phyloP scores from a whole-genome alignment of 2,329 filamentous ascomycete genomes.

The Cladosporium sp. region DNA sequence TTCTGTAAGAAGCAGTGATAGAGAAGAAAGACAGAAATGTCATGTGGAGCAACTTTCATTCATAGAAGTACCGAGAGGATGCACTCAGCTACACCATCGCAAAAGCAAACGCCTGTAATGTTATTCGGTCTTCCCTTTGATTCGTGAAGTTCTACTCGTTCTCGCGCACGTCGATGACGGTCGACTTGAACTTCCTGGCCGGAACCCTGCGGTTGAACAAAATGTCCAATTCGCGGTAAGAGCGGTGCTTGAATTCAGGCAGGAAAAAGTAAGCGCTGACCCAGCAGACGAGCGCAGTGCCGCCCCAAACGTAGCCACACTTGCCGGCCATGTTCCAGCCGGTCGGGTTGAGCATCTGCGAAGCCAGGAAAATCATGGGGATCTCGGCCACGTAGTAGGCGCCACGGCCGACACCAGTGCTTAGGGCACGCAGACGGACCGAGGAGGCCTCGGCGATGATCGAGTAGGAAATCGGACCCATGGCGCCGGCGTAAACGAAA shows the following conservation, averaged over 20 bases:
- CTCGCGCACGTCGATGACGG: constrained; percentile 34
- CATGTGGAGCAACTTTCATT: too few relatives aligned
- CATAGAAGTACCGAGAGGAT: too few relatives aligned
- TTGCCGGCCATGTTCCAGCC: constrained; percentile 86
- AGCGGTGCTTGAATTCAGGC: constrained; percentile 72
- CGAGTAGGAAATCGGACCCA: constrained; percentile 85
- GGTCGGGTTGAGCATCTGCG: constrained; percentile 85
- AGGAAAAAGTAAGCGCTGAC: constrained; percentile 78
- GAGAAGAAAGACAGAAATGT: too few relatives aligned
- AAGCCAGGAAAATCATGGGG: constrained; percentile 71
- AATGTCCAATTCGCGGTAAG: constrained; percentile 79
- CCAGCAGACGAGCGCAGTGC: constrained; percentile 72
- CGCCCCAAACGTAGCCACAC: constrained; percentile 82
- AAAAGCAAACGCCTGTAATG: too few relatives aligned
- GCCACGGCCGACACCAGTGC: constrained; percentile 76
- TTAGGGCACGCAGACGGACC: constrained; percentile 80
- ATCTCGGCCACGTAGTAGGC: constrained; percentile 74
- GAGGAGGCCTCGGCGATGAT: constrained; percentile 80
- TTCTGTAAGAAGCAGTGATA: too few relatives aligned
- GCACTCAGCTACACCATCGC: too few relatives aligned
- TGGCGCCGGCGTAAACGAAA: constrained; percentile 75
- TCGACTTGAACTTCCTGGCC: constrained; percentile 62
- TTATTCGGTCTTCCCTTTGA: too few relatives aligned
- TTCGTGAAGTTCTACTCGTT: constrained; percentile 22
- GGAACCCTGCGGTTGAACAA: constrained; percentile 69